phyloP scores from a whole-genome alignment of 129 eudicot species.

The Sambucus nigra region DNA sequence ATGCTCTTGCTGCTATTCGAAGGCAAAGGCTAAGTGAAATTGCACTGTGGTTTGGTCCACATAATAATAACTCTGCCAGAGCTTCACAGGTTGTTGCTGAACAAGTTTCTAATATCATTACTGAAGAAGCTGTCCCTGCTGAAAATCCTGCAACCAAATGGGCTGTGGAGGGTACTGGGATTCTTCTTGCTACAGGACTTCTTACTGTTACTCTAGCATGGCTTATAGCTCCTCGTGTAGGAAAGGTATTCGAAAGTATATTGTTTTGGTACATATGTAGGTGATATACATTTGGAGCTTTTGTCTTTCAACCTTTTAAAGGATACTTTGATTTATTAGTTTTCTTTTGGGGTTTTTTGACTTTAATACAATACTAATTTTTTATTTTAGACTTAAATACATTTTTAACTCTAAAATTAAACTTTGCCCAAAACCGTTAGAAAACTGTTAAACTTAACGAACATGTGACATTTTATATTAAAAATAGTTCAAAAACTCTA shows the following conservation, averaged over 20 bases:
- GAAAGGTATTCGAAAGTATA: conserved; percentile 32
- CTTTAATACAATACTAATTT: too few relatives aligned
- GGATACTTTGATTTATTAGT: too few relatives aligned
- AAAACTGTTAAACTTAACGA: too few relatives aligned
- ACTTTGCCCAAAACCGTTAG: too few relatives aligned
- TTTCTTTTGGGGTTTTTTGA: too few relatives aligned
- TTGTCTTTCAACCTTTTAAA: too few relatives aligned
- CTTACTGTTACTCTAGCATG: conserved; percentile 58
- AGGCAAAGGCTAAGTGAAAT: conserved; percentile 62
- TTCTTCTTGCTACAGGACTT: conserved; percentile 54
- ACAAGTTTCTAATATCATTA: conserved; percentile 24
- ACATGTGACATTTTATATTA: too few relatives aligned
- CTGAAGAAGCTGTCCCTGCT: conserved; percentile 28
- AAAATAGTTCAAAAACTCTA: too few relatives aligned
- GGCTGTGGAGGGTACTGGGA: conserved; percentile 68
- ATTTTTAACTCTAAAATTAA: too few relatives aligned
- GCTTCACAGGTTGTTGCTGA: conserved; percentile 30
- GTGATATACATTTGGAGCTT: neutral
- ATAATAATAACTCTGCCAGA: conserved; percentile 22
- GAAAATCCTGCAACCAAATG: conserved; percentile 51
- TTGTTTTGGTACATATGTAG: neutral
- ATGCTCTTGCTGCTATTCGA: conserved; percentile 59
- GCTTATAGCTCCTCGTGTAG: conserved; percentile 65
- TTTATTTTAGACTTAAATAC: too few relatives aligned
- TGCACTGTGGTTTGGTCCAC: conserved; percentile 50